Evolutionary conservation across 805 yeast genomes (phyloP).

Genomic region (Kuraishia hungarica): DNA sequence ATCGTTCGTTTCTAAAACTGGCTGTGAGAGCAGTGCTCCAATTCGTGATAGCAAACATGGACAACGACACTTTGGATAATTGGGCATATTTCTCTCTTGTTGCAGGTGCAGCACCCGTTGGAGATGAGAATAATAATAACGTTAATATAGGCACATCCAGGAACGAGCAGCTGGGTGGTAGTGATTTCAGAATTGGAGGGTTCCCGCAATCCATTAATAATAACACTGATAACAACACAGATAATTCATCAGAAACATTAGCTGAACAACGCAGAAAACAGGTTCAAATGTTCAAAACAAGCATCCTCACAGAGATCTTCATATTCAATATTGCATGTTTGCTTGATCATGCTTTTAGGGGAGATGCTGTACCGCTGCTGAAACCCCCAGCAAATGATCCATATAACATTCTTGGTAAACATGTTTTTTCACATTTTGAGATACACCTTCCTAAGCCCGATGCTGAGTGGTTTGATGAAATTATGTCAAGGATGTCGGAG

Average conservation of each 20-base stretch:
- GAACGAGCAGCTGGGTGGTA: not conserved
- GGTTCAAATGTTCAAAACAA: not conserved
- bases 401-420: not conserved
- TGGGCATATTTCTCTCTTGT: constrained; percentile 8
- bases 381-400: not conserved
- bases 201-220: constrained; percentile 1
- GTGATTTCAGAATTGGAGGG: not conserved
- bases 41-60: constrained; percentile 10
- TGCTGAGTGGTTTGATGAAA: not conserved
- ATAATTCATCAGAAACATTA: constrained; percentile 5
- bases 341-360: not conserved
- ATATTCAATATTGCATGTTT: not conserved
- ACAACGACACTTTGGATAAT: constrained; percentile 8
- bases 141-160: not conserved
- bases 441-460: not conserved
- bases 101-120: not conserved
- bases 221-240: constrained; percentile 5
- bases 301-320: not conserved
- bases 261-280: not conserved
- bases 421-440: not conserved
- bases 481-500: not conserved
- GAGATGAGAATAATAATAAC: constrained; percentile 1
- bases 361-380: not conserved
- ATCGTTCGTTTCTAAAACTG: constrained; percentile 16
- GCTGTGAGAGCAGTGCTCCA: constrained; percentile 12